Evolutionary conservation across 2,329 filamentous ascomycete genomes (phyloP).

Genomic region (Elsinoe arachidis): DNA sequence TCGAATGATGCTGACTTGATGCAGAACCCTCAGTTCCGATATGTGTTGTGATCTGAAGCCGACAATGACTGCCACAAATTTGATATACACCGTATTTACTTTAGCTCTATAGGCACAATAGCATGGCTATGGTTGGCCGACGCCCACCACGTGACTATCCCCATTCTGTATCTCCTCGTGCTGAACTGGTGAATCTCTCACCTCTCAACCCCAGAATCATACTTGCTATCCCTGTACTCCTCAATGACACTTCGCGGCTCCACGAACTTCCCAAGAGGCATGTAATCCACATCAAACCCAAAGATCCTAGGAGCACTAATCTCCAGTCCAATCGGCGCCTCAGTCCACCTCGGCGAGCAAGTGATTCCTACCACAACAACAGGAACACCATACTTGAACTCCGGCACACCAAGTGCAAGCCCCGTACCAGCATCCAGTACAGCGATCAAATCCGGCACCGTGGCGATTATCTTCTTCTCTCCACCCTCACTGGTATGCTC

Average conservation of each 20-base stretch:
- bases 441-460: conserved; percentile 43
- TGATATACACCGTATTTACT: too few relatives aligned
- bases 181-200: neutral
- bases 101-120: neutral
- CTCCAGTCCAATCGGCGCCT: conserved; percentile 39
- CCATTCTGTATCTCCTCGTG: too few relatives aligned
- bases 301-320: conserved; percentile 44
- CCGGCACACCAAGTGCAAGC: conserved; percentile 44
- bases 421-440: conserved; percentile 43
- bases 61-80: too few relatives aligned
- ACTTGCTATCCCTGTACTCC: conserved; percentile 30
- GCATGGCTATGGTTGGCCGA: too few relatives aligned
- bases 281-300: conserved; percentile 42
- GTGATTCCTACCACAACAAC: conserved; percentile 48
- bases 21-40: conserved; percentile 6
- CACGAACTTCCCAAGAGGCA: conserved; percentile 43
- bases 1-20: neutral
- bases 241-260: conserved; percentile 47
- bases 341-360: conserved; percentile 47
- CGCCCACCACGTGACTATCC: too few relatives aligned
- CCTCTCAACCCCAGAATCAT: neutral
- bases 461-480: conserved; percentile 36
- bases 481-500: conserved; percentile 29
- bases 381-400: conserved; percentile 46
- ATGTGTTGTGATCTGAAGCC: neutral